phyloP scores from a whole-genome alignment of 495 filamentous ascomycete genomes.

The Articulospora tetracladia region DNA sequence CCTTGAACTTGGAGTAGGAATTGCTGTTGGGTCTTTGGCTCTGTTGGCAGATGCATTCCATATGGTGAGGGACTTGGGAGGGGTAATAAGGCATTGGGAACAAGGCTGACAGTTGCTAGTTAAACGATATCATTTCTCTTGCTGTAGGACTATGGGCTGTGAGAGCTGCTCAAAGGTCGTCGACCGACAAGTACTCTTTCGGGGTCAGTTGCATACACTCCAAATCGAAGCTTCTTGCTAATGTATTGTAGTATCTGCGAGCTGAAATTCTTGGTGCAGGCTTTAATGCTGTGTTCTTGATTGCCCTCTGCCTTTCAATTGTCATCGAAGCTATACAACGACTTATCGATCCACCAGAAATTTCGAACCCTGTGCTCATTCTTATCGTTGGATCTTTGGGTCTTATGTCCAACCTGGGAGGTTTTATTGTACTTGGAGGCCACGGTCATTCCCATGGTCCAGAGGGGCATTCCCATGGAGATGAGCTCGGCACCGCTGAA shows the following conservation, averaged over 20 bases:
- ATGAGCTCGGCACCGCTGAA: constrained; percentile 29
- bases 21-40: constrained; percentile 83
- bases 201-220: constrained; percentile 56
- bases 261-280: constrained; percentile 96
- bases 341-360: constrained; percentile 82
- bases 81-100: background rate
- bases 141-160: constrained; percentile 94
- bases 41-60: constrained; percentile 97
- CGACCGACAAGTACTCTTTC: constrained; percentile 87
- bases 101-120: constrained; percentile 35
- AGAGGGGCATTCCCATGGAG: constrained; percentile 35
- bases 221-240: constrained; percentile 6
- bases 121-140: constrained; percentile 95
- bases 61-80: constrained; percentile 58
- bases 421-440: constrained; percentile 85
- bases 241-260: constrained; percentile 71
- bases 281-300: constrained; percentile 94
- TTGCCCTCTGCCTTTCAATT: constrained; percentile 92
- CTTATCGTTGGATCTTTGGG: constrained; percentile 84
- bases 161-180: constrained; percentile 74
- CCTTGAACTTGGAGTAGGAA: constrained; percentile 80
- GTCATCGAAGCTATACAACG: constrained; percentile 90
- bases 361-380: constrained; percentile 78
- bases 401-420: constrained; percentile 85
- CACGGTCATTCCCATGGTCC: constrained; percentile 83